phyloP scores from a whole-genome alignment of 345 rosid species.

The Brassica carinata region DNA sequence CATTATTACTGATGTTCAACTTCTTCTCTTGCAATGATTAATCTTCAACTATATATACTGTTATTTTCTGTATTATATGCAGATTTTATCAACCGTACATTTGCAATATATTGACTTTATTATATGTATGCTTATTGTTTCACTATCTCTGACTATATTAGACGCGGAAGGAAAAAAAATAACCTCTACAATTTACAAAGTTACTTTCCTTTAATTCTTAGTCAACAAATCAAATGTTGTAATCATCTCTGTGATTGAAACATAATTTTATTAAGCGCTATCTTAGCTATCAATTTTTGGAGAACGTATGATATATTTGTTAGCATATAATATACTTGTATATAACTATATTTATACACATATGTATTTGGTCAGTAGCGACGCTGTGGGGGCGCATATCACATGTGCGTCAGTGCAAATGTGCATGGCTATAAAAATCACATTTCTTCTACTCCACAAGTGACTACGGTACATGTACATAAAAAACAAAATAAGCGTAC shows the following conservation, averaged over 20 bases:
- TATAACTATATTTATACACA: background rate
- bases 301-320: background rate
- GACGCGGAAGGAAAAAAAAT: background rate
- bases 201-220: background rate
- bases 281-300: background rate
- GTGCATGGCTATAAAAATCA: constrained; percentile 1
- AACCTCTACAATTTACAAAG: background rate
- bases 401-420: background rate
- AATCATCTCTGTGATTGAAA: background rate
- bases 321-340: background rate
- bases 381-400: background rate
- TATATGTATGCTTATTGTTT: too few species aligned
- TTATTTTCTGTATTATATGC: too few species aligned
- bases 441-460: constrained; percentile 1
- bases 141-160: too few species aligned
- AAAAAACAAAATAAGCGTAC: background rate
- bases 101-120: too few species aligned
- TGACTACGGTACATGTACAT: background rate
- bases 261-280: background rate
- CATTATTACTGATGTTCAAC: too few species aligned
- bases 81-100: too few species aligned
- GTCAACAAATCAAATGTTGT: background rate
- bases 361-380: background rate
- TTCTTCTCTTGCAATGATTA: too few species aligned
- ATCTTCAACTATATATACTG: too few species aligned